Evolutionary conservation across 129 eudicot species (phyloP).

Genomic region (Saposhnikovia divaricata): DNA sequence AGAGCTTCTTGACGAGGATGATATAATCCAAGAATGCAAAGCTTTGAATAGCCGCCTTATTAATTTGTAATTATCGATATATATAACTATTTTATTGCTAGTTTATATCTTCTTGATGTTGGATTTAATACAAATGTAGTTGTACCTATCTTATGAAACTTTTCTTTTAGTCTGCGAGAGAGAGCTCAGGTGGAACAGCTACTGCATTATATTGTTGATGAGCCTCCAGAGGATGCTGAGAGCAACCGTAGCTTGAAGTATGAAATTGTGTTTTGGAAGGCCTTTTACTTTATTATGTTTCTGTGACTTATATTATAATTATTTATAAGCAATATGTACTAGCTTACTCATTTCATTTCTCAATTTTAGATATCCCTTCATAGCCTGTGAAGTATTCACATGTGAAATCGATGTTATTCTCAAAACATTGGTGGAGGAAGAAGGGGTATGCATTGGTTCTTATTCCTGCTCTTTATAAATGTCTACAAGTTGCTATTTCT

Average conservation of each 20-base stretch:
- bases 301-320: background rate
- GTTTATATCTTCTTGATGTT: background rate
- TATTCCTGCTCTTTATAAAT: background rate
- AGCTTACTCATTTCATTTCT: background rate
- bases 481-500: conserved; percentile 1
- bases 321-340: background rate
- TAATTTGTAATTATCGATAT: conserved; percentile 28
- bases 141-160: background rate
- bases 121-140: background rate
- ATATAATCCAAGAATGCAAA: conserved; percentile 53
- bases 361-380: conserved; percentile 25
- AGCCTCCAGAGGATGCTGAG: conserved; percentile 38
- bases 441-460: conserved; percentile 19
- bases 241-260: conserved; percentile 31
- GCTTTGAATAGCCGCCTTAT: conserved; percentile 36
- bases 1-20: conserved; percentile 47
- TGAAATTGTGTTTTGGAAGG: background rate
- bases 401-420: conserved; percentile 35
- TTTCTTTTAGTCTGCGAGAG: conserved; percentile 31
- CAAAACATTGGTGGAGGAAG: conserved; percentile 36
- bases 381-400: conserved; percentile 34
- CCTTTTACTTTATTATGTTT: background rate
- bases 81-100: background rate
- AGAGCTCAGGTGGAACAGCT: conserved; percentile 46
- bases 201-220: conserved; percentile 33